phyloP scores from a whole-genome alignment of 2,329 filamentous ascomycete genomes.

The Alternaria burnsii region DNA sequence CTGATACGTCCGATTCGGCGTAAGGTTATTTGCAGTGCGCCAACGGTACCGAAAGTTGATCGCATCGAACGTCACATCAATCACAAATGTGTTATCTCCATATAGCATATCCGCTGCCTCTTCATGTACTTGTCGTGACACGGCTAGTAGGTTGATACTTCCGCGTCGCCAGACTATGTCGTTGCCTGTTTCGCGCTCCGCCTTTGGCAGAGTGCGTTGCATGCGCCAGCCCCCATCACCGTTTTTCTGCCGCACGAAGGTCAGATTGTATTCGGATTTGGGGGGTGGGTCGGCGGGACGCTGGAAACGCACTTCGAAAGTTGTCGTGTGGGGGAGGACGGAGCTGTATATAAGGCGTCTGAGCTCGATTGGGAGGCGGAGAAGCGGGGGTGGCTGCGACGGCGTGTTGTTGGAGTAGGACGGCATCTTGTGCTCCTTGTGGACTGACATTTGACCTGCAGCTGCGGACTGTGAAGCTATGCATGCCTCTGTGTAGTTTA shows the following conservation, averaged over 20 bases:
- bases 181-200: conserved; percentile 40
- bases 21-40: conserved; percentile 53
- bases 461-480: conserved; percentile 1
- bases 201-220: conserved; percentile 33
- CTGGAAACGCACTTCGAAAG: conserved; percentile 33
- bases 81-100: conserved; percentile 56
- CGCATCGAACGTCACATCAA: conserved; percentile 55
- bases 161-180: conserved; percentile 56
- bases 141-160: conserved; percentile 50
- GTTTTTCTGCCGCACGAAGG: conserved; percentile 37
- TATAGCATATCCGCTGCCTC: conserved; percentile 59
- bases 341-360: conserved; percentile 54
- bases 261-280: conserved; percentile 42
- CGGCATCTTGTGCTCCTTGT: conserved; percentile 24
- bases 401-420: background rate
- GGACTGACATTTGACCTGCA: background rate
- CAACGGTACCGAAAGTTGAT: conserved; percentile 57
- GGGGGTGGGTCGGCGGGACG: conserved; percentile 22
- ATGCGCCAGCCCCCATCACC: conserved; percentile 41
- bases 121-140: conserved; percentile 54
- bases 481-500: conserved; percentile 6
- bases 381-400: conserved; percentile 39
- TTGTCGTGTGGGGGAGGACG: conserved; percentile 54
- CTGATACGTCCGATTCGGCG: conserved; percentile 50
- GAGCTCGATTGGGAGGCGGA: conserved; percentile 55